A percentile compares a stretch with the other conserved stretches of the same genome.
Conservation (phyloP, 257 asterid species). For the Solanum paucissectum region DNA sequence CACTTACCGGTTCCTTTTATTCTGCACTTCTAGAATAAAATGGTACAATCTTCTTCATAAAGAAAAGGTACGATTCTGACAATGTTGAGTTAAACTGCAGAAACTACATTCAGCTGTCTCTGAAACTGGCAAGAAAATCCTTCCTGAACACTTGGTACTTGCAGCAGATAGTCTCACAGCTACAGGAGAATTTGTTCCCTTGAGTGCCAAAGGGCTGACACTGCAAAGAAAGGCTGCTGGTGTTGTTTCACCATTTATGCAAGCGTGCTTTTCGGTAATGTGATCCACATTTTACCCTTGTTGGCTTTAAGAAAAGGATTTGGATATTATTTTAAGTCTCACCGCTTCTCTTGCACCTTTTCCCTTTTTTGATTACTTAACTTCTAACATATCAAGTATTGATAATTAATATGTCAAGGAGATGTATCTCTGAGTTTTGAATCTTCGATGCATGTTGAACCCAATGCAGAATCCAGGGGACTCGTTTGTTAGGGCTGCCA, state of each 20-base stretch:
- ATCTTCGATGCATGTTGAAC: slow-evolving; percentile 7
- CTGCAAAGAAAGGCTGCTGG: slow-evolving; percentile 60
- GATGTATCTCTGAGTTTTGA: not conserved
- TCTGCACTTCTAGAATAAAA: not conserved
- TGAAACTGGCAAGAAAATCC: slow-evolving; percentile 69
- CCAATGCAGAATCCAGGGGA: slow-evolving; percentile 64
- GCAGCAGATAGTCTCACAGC: slow-evolving; percentile 68
- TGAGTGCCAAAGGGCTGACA: slow-evolving; percentile 66
- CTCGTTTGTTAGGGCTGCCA: slow-evolving; percentile 61
- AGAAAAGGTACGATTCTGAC: slow-evolving; percentile 8
- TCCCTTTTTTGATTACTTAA: slow-evolving; percentile 4
- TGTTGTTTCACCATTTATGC: slow-evolving; percentile 56
- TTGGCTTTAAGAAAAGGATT: not conserved
- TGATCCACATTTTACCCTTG: not conserved
- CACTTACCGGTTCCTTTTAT: not conserved
- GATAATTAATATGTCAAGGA: not conserved
- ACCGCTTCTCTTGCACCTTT: not conserved
- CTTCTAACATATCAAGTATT: not conserved
- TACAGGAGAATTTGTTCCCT: slow-evolving; percentile 71
- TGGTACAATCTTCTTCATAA: not conserved
- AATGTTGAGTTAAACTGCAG: slow-evolving; percentile 33
- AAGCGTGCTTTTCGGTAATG: slow-evolving; percentile 70
- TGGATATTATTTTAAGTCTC: not conserved
- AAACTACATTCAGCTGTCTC: slow-evolving; percentile 56
- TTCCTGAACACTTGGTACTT: slow-evolving; percentile 66